A percentile compares a stretch with the other conserved stretches of the same genome.
Evolutionary conservation across 768 basidiomycete genomes (phyloP).

Genomic region (Cubamyces sp.): DNA sequence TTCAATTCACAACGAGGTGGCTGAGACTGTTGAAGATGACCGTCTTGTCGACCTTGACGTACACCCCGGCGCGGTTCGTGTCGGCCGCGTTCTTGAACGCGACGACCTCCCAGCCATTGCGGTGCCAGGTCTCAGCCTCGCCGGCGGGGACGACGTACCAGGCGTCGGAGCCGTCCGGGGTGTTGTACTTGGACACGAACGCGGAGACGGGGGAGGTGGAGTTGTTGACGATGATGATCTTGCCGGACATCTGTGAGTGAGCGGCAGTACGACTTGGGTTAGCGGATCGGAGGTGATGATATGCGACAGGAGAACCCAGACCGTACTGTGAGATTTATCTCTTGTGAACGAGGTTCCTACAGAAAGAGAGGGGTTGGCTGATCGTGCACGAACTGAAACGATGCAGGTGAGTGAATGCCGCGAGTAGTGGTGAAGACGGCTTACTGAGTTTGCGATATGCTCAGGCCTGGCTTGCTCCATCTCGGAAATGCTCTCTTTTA

Average conservation of each 20-base stretch:
- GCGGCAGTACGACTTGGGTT: not conserved
- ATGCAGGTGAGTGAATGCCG: too few relatives aligned
- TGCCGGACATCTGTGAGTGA: not conserved
- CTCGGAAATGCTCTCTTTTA: too few relatives aligned
- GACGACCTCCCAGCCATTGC: constrained; percentile 14
- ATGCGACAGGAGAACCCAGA: not conserved
- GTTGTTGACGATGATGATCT: constrained; percentile 15
- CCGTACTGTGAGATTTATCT: too few relatives aligned
- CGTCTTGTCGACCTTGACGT: constrained; percentile 1
- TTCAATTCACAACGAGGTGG: not conserved
- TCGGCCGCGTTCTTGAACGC: constrained; percentile 12
- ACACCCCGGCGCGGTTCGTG: constrained; percentile 9
- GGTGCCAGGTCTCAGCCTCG: constrained; percentile 4
- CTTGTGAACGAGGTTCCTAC: too few relatives aligned
- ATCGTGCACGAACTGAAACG: too few relatives aligned
- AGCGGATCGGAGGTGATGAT: not conserved
- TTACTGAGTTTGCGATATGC: too few relatives aligned
- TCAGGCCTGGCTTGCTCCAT: too few relatives aligned
- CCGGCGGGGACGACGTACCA: constrained; percentile 2
- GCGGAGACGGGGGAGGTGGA: not conserved
- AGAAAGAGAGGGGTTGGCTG: too few relatives aligned
- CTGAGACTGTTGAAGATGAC: not conserved
- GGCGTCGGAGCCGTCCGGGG: not conserved
- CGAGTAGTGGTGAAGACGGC: too few relatives aligned
- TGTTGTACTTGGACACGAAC: constrained; percentile 10